Conservation (phyloP, 139 green algal species). For the Volvox reticuliferus region DNA sequence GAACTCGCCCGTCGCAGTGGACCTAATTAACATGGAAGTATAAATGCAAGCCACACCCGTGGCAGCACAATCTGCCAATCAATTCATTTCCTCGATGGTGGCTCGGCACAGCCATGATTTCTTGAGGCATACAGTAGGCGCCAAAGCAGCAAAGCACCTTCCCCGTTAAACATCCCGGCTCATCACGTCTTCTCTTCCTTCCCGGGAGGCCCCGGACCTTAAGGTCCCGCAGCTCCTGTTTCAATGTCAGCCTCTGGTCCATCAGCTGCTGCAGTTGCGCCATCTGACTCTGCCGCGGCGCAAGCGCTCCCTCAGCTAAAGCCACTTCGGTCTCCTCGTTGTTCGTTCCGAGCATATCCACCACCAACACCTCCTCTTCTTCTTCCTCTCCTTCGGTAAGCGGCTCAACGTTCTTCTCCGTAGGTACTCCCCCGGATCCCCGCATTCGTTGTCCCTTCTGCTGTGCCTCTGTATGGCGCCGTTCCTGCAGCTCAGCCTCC, state of each 20-base stretch:
- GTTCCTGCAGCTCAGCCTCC: background rate
- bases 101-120: no score
- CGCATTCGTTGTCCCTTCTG: no score
- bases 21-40: no score
- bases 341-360: background rate
- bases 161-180: background rate
- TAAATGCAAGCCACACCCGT: no score
- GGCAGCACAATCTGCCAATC: no score
- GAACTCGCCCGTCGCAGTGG: no score
- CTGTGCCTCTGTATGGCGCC: background rate
- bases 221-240: slow-evolving; percentile 40
- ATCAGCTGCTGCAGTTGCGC: slow-evolving; percentile 37
- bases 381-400: background rate
- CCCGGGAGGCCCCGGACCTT: slow-evolving; percentile 1
- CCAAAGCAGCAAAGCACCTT: background rate
- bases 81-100: no score
- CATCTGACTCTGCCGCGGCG: slow-evolving; percentile 2
- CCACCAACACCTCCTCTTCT: background rate
- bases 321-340: background rate
- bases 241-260: slow-evolving; percentile 7
- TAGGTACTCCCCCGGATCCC: background rate
- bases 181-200: background rate
- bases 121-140: no score
- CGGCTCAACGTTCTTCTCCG: background rate
- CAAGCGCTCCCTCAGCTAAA: background rate